A percentile compares a stretch with the other conserved stretches of the same genome.
phyloP scores from a whole-genome alignment of 306 rosid genomes.

The Carpinus fangiana region DNA sequence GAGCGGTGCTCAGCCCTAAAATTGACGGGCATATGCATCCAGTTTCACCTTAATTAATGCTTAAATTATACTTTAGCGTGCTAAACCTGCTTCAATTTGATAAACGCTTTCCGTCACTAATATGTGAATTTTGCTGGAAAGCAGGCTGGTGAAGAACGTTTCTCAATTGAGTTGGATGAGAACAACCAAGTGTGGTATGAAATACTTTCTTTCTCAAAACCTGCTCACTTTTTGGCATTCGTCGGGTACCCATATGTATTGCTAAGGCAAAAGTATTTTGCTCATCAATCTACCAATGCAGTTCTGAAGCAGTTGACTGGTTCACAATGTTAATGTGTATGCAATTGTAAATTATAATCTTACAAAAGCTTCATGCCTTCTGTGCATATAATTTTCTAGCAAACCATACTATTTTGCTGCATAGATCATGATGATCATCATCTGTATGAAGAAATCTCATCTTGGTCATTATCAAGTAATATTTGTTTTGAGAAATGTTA shows the following conservation, averaged over 20 bases:
- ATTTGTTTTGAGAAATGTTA: too few relatives aligned
- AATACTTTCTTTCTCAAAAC: constrained; percentile 86
- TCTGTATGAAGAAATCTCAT: not conserved
- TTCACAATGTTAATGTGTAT: constrained; percentile 34
- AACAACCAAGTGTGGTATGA: constrained; percentile 94
- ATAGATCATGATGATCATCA: not conserved
- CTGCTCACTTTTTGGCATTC: constrained; percentile 73
- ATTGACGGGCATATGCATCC: not conserved
- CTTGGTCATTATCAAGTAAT: not conserved
- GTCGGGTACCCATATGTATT: constrained; percentile 80
- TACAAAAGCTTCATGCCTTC: not conserved
- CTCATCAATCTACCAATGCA: constrained; percentile 70
- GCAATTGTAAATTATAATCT: not conserved
- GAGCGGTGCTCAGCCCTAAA: not conserved
- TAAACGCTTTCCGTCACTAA: not conserved
- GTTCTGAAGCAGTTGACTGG: constrained; percentile 52
- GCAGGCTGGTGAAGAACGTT: constrained; percentile 96
- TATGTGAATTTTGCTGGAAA: constrained; percentile 15
- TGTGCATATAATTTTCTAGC: not conserved
- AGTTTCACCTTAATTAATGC: not conserved
- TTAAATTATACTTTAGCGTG: constrained; percentile 1
- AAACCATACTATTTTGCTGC: not conserved
- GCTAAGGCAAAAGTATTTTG: constrained; percentile 80
- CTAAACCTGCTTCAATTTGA: not conserved
- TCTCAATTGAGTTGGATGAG: constrained; percentile 79